Conservation (phyloP, 2,329 filamentous ascomycete genomes). For the Emericellopsis atlantica region DNA sequence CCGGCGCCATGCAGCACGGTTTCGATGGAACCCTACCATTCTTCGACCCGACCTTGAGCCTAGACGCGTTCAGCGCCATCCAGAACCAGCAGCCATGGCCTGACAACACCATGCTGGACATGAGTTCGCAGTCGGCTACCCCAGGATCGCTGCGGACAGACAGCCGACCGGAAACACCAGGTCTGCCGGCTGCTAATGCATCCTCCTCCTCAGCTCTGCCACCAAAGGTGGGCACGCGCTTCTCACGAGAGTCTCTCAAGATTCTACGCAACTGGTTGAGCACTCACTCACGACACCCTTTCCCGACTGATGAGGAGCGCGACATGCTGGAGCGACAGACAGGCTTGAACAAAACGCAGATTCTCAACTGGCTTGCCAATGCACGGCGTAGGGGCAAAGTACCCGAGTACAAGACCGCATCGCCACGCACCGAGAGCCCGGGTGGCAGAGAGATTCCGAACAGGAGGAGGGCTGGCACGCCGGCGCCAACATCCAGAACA, state of each 20-base stretch:
- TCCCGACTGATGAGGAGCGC: constrained; percentile 74
- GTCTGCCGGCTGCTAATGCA: background rate
- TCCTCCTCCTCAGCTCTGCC: background rate
- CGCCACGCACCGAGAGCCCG: constrained; percentile 32
- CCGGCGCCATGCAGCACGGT: background rate
- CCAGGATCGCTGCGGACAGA: background rate
- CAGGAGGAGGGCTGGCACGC: constrained; percentile 16
- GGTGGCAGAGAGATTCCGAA: constrained; percentile 41
- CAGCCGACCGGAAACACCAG: constrained; percentile 1
- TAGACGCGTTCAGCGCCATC: too few relatives aligned
- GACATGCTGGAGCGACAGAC: constrained; percentile 60
- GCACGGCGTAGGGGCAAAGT: constrained; percentile 69
- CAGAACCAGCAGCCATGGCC: too few relatives aligned
- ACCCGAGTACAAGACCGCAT: constrained; percentile 38
- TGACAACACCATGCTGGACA: background rate
- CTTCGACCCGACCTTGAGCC: background rate
- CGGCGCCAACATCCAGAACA: constrained; percentile 9
- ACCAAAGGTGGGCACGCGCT: constrained; percentile 4
- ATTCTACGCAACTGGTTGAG: constrained; percentile 71
- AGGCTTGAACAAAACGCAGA: constrained; percentile 64
- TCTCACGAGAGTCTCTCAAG: constrained; percentile 63
- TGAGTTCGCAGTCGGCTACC: background rate
- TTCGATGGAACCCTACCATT: too few relatives aligned
- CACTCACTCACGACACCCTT: constrained; percentile 63
- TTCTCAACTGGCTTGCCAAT: constrained; percentile 82